Conservation (phyloP, 208 protist genomes). For the Trypanosoma grayi region DNA sequence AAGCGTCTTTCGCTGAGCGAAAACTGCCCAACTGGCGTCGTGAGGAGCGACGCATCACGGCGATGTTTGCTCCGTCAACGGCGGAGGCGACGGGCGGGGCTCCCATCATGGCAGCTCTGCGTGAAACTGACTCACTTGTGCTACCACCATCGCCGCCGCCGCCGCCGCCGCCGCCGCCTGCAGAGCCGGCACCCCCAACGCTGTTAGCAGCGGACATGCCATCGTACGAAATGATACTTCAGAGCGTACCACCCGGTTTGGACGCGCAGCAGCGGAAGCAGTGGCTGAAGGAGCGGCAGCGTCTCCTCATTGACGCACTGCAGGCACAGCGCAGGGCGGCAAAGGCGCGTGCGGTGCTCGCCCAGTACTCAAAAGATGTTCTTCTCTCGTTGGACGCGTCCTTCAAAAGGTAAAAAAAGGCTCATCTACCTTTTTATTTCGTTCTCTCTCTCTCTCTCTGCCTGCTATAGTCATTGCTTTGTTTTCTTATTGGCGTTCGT, state of each 20-base stretch:
- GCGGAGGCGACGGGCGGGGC: too few species aligned
- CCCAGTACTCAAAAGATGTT: conserved; percentile 28
- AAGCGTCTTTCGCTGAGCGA: background rate
- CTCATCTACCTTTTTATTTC: too few species aligned
- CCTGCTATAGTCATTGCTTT: conserved; percentile 9
- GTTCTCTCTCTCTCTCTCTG: background rate
- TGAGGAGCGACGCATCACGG: conserved; percentile 16
- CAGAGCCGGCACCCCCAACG: background rate
- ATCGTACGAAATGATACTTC: conserved; percentile 14
- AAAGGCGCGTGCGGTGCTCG: conserved; percentile 47
- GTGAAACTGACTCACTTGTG: too few species aligned
- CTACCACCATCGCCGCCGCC: background rate
- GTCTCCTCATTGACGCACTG: conserved; percentile 58
- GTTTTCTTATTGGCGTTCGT: background rate
- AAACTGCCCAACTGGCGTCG: background rate
- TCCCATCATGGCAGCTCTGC: too few species aligned
- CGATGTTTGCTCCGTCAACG: background rate
- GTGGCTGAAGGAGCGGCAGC: conserved; percentile 41
- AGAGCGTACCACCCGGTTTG: conserved; percentile 8
- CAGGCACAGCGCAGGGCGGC: conserved; percentile 56
- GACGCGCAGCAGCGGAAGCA: conserved; percentile 9
- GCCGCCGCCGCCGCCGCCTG: background rate
- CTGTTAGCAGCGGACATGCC: background rate
- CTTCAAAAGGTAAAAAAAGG: background rate
- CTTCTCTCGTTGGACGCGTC: background rate